A percentile compares a stretch with the other conserved stretches of the same genome.
phyloP scores from a whole-genome alignment of 352 stramenopile species.

The Globisporangium emineosum region DNA sequence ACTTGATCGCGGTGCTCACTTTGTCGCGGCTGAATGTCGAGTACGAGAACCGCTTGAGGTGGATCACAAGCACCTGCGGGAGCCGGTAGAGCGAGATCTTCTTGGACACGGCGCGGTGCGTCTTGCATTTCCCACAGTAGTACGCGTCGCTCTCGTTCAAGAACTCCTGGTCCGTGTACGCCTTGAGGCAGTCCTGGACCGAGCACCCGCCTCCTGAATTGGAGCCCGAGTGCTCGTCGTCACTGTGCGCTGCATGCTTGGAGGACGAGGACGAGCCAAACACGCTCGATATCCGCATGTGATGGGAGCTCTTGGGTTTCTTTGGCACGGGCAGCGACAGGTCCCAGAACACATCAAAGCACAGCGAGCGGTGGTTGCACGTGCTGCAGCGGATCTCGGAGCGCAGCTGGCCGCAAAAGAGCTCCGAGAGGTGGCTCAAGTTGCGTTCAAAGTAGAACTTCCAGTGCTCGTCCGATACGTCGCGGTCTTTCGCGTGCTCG shows the following conservation, averaged over 20 bases:
- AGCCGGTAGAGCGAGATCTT: constrained; percentile 76
- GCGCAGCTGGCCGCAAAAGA: constrained; percentile 81
- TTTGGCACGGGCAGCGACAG: constrained; percentile 70
- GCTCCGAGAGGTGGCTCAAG: constrained; percentile 58
- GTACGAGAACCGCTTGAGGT: constrained; percentile 89
- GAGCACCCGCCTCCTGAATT: constrained; percentile 27
- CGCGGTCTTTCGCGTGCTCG: constrained; percentile 43
- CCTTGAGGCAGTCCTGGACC: constrained; percentile 65
- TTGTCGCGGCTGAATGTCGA: constrained; percentile 79
- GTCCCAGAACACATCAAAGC: constrained; percentile 87
- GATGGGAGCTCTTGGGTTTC: constrained; percentile 41
- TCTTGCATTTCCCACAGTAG: constrained; percentile 76
- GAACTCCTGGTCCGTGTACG: constrained; percentile 70
- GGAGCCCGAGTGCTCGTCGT: background rate
- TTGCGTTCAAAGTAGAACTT: constrained; percentile 74
- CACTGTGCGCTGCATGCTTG: background rate
- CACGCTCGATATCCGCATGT: constrained; percentile 32
- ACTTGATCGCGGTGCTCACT: constrained; percentile 60
- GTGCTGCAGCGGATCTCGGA: constrained; percentile 74
- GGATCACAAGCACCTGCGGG: constrained; percentile 82
- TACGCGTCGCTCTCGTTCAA: constrained; percentile 63
- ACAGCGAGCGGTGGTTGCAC: constrained; percentile 68
- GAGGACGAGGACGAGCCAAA: constrained; percentile 28
- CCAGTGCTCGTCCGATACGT: constrained; percentile 86
- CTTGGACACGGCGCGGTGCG: constrained; percentile 62